Evolutionary conservation across 2,329 filamentous ascomycete genomes (phyloP).

Genomic region (Trichoderma aggressivum): DNA sequence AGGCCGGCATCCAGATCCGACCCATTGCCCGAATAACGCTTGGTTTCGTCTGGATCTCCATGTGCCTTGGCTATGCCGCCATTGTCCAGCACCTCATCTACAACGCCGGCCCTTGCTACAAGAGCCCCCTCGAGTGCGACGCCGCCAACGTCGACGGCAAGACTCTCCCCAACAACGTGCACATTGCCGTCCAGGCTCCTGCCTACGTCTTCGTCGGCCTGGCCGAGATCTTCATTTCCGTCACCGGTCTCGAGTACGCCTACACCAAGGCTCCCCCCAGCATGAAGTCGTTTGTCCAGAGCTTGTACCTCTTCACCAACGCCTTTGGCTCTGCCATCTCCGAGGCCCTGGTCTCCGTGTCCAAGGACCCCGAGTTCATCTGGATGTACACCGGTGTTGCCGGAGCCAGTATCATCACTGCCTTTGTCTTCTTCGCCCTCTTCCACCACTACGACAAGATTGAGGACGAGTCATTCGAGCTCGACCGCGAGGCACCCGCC

Average conservation of each 20-base stretch:
- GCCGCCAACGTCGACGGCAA: slow-evolving; percentile 31
- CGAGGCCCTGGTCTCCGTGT: slow-evolving; percentile 56
- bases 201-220: slow-evolving; percentile 57
- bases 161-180: slow-evolving; percentile 42
- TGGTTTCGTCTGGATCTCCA: slow-evolving; percentile 55
- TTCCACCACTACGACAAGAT: slow-evolving; percentile 39
- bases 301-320: slow-evolving; percentile 58
- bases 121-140: slow-evolving; percentile 39
- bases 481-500: slow-evolving; percentile 32
- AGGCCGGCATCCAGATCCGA: slow-evolving; percentile 55
- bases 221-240: slow-evolving; percentile 61
- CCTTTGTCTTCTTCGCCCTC: slow-evolving; percentile 49
- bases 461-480: slow-evolving; percentile 39
- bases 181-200: slow-evolving; percentile 53
- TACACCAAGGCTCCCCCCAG: slow-evolving; percentile 69
- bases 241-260: slow-evolving; percentile 69
- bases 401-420: slow-evolving; percentile 44
- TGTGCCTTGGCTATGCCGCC: slow-evolving; percentile 57
- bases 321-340: slow-evolving; percentile 58
- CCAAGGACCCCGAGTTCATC: slow-evolving; percentile 61
- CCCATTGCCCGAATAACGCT: slow-evolving; percentile 64
- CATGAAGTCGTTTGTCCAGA: slow-evolving; percentile 63
- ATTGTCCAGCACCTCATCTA: slow-evolving; percentile 62
- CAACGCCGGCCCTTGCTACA: slow-evolving; percentile 48
- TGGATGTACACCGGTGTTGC: slow-evolving; percentile 65